Evolutionary conservation across 768 basidiomycete genomes (phyloP).

Genomic region (Boletus patriciae): DNA sequence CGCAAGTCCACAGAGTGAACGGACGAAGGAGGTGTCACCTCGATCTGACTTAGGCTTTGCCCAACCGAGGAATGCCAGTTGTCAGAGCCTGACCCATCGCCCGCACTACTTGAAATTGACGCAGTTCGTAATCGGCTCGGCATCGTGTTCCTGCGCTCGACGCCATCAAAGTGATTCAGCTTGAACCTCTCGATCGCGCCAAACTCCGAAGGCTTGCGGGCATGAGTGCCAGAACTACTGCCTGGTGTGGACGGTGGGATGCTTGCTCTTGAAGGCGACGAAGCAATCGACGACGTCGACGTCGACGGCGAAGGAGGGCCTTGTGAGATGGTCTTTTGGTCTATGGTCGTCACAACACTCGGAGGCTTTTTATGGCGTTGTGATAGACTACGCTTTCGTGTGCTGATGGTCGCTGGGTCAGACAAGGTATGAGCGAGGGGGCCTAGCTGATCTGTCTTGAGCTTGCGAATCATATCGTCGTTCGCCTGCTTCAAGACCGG

Average conservation of each 20-base stretch:
- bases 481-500: conserved; percentile 96
- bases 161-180: conserved; percentile 72
- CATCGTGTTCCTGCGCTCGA: conserved; percentile 78
- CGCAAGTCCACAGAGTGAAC: conserved; percentile 82
- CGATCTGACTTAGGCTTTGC: conserved; percentile 54
- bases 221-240: conserved; percentile 53
- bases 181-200: conserved; percentile 89
- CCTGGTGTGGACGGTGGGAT: conserved; percentile 72
- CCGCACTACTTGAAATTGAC: conserved; percentile 79
- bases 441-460: conserved; percentile 86
- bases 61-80: conserved; percentile 63
- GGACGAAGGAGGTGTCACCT: conserved; percentile 73
- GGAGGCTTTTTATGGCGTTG: conserved; percentile 78
- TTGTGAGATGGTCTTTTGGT: conserved; percentile 60
- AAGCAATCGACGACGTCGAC: conserved; percentile 87
- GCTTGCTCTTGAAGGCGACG: conserved; percentile 80
- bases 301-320: conserved; percentile 91
- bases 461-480: conserved; percentile 95
- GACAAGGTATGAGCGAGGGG: conserved; percentile 74
- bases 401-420: conserved; percentile 57
- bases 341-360: conserved; percentile 69
- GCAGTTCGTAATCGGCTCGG: conserved; percentile 86
- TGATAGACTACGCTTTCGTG: conserved; percentile 79
- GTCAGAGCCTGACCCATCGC: conserved; percentile 77
- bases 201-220: conserved; percentile 86